phyloP scores from a whole-genome alignment of 139 green algal species.

The Tetradesmus obliquus region DNA sequence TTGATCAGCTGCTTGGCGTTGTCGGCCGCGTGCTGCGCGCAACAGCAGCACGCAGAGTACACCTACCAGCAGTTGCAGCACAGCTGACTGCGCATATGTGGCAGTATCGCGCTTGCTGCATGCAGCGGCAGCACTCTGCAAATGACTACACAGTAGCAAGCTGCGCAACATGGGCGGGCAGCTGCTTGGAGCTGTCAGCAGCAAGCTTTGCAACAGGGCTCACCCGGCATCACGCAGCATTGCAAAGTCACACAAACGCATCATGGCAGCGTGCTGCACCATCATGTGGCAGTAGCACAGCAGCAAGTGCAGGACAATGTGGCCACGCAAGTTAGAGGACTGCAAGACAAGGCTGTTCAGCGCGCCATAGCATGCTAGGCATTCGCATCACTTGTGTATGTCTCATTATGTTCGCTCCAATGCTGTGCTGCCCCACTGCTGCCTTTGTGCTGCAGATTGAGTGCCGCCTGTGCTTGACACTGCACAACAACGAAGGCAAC shows the following conservation, averaged over 20 bases:
- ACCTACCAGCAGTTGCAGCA: background rate
- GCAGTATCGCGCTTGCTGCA: no score
- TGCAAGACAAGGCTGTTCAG: no score
- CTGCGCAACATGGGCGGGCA: no score
- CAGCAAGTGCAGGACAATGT: no score
- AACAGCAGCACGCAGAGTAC: background rate
- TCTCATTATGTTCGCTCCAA: background rate
- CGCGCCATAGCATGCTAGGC: no score
- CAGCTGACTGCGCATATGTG: no score
- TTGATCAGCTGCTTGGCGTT: background rate
- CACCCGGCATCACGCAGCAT: background rate
- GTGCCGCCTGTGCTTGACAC: conserved; percentile 98
- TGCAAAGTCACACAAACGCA: no score
- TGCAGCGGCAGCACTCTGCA: background rate
- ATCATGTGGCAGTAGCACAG: no score
- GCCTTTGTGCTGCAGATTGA: conserved; percentile 83
- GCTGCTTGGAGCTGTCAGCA: background rate
- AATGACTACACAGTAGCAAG: background rate
- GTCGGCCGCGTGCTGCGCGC: background rate
- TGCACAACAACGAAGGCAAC: conserved; percentile 99
- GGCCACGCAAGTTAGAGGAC: no score
- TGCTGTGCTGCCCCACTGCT: background rate
- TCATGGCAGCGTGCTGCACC: no score
- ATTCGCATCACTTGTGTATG: no score
- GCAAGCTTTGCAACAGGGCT: background rate